Base-by-base conservation (phyloP, 1,284 basidiomycete genomes). In the Papiliotrema laurentii region DNA sequence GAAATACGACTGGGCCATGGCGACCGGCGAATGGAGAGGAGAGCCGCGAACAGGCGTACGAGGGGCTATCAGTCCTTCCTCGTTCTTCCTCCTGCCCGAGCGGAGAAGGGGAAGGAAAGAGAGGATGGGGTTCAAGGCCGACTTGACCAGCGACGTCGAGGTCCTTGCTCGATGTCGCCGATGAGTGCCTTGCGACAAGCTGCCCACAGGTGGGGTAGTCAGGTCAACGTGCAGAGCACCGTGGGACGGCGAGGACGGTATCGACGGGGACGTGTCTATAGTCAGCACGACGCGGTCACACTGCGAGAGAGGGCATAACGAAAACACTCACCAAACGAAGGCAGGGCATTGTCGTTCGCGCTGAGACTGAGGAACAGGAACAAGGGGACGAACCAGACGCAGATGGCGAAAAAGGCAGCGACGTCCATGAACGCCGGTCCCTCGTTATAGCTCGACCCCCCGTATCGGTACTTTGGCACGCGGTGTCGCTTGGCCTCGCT, bases 311-410 rank as follows among this genome's bases (percentile, higher is more conserved):
- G n/a, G n/a, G n/a, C n/a, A 24, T 40, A 22, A 1, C 19, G 4
- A 11, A 5, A n/a, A 4, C 18, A 63, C 71, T 61, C 41, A 72
- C 72, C 64, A 45, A 70, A 65, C 0, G 73, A 76, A 1, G 92
- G 93, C 13, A 97, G 79, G 2, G 90, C 88, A 63, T 96, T 89
- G 68, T 97, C 93, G 59, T 94, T 96, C 10, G 92, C 92, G 59
- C 89, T 93, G 49, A 97, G 76, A 66, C 89, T 93, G 56, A 96
- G 75, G 78, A 96, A 97, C 22, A 97, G 74, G 73, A 91, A 96
- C 26, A 96, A 72, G 6, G 91, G 90, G 16, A 85, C 83, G 45
- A 91, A 81, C 92, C 92, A 97, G 5, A 97, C 87, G 73, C 89
- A 94, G 24, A 92, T 75, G 1, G 83, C 89, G 65, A 96, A 96